Conservation (phyloP, 192 early-diverging fungal genomes). For the Coemansia sp. region DNA sequence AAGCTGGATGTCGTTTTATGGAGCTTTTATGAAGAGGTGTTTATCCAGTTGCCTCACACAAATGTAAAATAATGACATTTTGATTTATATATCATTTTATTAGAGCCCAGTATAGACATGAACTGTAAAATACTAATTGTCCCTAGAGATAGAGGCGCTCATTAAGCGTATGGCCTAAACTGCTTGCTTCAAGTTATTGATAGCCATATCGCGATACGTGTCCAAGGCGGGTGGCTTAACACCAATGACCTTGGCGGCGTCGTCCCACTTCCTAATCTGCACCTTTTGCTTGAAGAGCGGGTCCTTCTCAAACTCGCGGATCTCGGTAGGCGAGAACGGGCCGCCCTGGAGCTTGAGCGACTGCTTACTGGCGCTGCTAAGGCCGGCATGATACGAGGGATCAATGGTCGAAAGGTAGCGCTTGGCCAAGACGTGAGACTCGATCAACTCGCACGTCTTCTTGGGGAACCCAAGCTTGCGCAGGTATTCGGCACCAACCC, state of each 20-base stretch:
- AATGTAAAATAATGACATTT: no score
- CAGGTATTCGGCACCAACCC: slow-evolving; percentile 62
- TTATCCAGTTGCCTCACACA: no score
- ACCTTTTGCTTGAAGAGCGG: slow-evolving; percentile 61
- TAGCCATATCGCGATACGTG: slow-evolving; percentile 50
- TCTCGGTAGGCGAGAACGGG: slow-evolving; percentile 54
- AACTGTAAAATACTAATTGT: neutral
- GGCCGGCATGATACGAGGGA: slow-evolving; percentile 47
- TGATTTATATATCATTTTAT: neutral
- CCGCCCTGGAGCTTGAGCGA: slow-evolving; percentile 65
- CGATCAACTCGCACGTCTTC: slow-evolving; percentile 59
- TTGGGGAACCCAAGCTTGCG: slow-evolving; percentile 60
- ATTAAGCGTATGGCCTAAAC: neutral
- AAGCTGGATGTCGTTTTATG: no score
- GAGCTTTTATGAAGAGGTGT: no score
- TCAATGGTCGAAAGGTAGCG: slow-evolving; percentile 62
- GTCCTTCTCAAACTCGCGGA: slow-evolving; percentile 55
- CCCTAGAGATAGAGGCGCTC: neutral
- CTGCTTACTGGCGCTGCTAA: slow-evolving; percentile 60
- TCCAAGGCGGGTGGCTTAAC: slow-evolving; percentile 57
- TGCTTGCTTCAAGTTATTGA: slow-evolving; percentile 29
- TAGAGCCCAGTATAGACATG: neutral
- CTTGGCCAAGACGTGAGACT: slow-evolving; percentile 63
- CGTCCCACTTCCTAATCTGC: slow-evolving; percentile 64
- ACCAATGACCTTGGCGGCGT: slow-evolving; percentile 57